These are phyloP conservation scores for Chalciporus sp. DNA, from an alignment of 1,284 basidiomycete species.

Conservation along the genomic window DNA sequence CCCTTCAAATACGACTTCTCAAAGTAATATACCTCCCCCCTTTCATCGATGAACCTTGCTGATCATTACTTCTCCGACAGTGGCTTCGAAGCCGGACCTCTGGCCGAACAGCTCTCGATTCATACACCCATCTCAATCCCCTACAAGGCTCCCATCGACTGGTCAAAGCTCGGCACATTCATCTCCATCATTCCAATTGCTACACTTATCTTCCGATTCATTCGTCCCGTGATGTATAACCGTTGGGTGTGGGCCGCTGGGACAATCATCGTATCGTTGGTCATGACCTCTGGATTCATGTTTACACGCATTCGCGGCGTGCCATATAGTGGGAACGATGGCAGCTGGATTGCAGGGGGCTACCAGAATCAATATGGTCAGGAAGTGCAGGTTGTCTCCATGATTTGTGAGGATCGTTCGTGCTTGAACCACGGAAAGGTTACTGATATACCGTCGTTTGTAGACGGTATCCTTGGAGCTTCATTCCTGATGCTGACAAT, in stretches of 20 bases:
- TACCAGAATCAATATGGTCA: slow-evolving; percentile 92
- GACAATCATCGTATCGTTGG: slow-evolving; percentile 66
- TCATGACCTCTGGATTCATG: slow-evolving; percentile 95
- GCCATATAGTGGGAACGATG: slow-evolving; percentile 69
- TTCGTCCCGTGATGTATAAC: slow-evolving; percentile 71
- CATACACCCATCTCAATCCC: slow-evolving; percentile 77
- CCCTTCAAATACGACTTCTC: slow-evolving; percentile 81
- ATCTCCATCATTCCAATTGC: slow-evolving; percentile 45
- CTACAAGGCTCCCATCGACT: slow-evolving; percentile 73
- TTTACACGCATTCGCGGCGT: slow-evolving; percentile 90
- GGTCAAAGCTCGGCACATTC: slow-evolving; percentile 54
- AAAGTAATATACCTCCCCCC: slow-evolving; percentile 45
- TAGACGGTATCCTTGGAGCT: slow-evolving; percentile 84
- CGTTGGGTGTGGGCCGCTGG: slow-evolving; percentile 81
- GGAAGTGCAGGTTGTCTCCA: slow-evolving; percentile 87
- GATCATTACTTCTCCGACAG: slow-evolving; percentile 44
- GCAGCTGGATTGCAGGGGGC: slow-evolving; percentile 84
- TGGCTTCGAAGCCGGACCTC: slow-evolving; percentile 75
- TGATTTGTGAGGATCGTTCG: slow-evolving; percentile 71
- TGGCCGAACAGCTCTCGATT: slow-evolving; percentile 75
- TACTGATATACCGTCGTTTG: slow-evolving; percentile 10
- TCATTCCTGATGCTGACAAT: slow-evolving; percentile 84
- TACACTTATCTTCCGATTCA: slow-evolving; percentile 56
- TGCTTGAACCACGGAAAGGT: background rate
- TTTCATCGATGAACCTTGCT: slow-evolving; percentile 9